A percentile compares a stretch with the other conserved stretches of the same genome.
Conservation (phyloP, 2,329 filamentous ascomycete genomes). For the Arthrobotrys megalospora region DNA sequence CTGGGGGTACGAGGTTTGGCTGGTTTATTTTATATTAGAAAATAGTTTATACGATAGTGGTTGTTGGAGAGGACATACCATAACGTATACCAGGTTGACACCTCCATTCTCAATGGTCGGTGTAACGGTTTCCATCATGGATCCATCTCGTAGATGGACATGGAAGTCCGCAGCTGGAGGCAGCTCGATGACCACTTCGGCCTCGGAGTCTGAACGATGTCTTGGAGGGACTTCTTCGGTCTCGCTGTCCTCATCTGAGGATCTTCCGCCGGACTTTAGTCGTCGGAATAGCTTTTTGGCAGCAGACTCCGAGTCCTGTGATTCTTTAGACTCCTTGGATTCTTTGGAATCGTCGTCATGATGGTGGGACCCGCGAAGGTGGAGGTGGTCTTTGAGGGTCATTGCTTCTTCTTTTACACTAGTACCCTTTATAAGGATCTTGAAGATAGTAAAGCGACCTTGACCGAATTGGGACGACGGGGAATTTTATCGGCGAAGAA, state of each 20-base stretch:
- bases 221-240: slow-evolving; percentile 8
- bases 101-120: slow-evolving; percentile 75
- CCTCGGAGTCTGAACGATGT: slow-evolving; percentile 21
- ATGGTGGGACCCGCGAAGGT: slow-evolving; percentile 33
- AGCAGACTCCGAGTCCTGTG: slow-evolving; percentile 1
- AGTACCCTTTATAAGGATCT: background rate
- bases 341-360: slow-evolving; percentile 27
- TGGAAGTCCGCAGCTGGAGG: slow-evolving; percentile 63
- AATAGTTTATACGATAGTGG: background rate
- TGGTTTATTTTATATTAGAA: slow-evolving; percentile 64
- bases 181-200: slow-evolving; percentile 62
- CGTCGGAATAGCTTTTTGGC: slow-evolving; percentile 48
- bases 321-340: slow-evolving; percentile 12
- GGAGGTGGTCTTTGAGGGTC: slow-evolving; percentile 57
- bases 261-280: slow-evolving; percentile 40
- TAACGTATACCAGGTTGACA: slow-evolving; percentile 75
- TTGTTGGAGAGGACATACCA: slow-evolving; percentile 67
- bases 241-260: slow-evolving; percentile 37
- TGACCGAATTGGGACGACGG: background rate
- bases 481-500: slow-evolving; percentile 5
- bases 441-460: background rate
- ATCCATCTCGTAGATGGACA: slow-evolving; percentile 79
- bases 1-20: slow-evolving; percentile 77
- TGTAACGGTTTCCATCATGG: slow-evolving; percentile 75
- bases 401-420: background rate